phyloP scores from a whole-genome alignment of 2,329 filamentous ascomycete species.

The Pezicula rhizophila region DNA sequence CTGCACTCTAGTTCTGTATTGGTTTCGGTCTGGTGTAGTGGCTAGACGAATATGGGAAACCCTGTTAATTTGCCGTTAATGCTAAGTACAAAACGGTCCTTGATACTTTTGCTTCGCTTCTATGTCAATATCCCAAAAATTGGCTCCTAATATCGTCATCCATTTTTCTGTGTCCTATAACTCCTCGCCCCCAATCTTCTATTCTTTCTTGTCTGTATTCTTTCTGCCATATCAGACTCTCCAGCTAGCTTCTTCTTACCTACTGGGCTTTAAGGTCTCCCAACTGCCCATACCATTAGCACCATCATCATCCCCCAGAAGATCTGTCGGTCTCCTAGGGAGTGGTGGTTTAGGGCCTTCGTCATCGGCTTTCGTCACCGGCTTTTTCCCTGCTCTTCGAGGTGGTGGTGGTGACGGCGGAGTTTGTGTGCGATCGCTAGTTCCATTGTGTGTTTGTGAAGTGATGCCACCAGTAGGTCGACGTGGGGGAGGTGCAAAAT shows the following conservation, averaged over 20 bases:
- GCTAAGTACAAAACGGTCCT: too few species aligned
- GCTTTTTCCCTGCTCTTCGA: constrained; percentile 10
- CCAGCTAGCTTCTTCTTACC: too few species aligned
- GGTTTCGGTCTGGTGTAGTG: too few species aligned
- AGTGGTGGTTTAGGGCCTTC: constrained; percentile 19
- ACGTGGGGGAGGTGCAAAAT: constrained; percentile 19
- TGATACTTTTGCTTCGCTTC: too few species aligned
- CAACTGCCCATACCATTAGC: constrained; percentile 17
- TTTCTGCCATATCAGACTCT: too few species aligned
- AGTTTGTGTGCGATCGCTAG: constrained; percentile 7
- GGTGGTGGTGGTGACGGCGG: constrained; percentile 22
- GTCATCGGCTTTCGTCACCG: constrained; percentile 7
- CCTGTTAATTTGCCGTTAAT: too few species aligned
- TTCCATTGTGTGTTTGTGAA: constrained; percentile 1
- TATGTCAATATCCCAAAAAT: too few species aligned
- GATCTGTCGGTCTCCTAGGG: constrained; percentile 19
- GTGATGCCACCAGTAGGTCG: constrained; percentile 11
- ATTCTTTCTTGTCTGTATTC: too few species aligned
- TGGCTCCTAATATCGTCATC: not conserved
- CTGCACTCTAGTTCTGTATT: too few species aligned
- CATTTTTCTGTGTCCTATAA: too few species aligned
- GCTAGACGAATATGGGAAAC: too few species aligned
- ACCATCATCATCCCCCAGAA: constrained; percentile 20
- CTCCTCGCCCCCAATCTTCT: too few species aligned
- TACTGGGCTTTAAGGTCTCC: constrained; percentile 21